Percentiles rank a stretch among this genome's conserved stretches.
These are phyloP conservation scores for Tylopilus subfusipes DNA, from an alignment of 768 basidiomycete genomes.

Conservation along the genomic window DNA sequence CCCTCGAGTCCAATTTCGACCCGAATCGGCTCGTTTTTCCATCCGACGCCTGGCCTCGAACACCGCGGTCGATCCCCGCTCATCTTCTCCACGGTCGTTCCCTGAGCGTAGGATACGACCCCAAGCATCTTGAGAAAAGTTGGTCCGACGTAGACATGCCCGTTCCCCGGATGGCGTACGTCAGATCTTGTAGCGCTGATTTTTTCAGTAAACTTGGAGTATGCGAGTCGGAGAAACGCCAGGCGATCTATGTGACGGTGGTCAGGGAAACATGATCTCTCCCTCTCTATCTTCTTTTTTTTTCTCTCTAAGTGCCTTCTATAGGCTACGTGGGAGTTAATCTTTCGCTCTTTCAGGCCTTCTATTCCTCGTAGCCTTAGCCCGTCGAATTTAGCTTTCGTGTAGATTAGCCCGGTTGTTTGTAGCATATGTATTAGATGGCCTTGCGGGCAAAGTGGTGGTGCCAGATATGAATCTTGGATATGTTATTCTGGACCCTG, in stretches of 20 bases:
- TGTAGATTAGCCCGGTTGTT: neutral
- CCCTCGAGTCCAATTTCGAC: constrained; percentile 28
- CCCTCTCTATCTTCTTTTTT: neutral
- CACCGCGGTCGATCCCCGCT: constrained; percentile 17
- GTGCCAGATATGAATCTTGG: too few relatives aligned
- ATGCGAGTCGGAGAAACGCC: neutral
- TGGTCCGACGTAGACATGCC: neutral
- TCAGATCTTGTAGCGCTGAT: neutral
- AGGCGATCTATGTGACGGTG: constrained; percentile 44
- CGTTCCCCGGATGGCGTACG: constrained; percentile 1
- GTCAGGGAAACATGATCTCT: constrained; percentile 35
- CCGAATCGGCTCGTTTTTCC: constrained; percentile 8
- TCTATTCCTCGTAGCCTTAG: constrained; percentile 22
- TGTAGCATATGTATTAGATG: constrained; percentile 16
- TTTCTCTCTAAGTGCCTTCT: neutral
- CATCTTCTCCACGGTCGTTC: constrained; percentile 8
- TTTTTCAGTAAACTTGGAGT: neutral
- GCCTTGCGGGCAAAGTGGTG: neutral
- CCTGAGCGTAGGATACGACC: constrained; percentile 1
- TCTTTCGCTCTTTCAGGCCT: neutral
- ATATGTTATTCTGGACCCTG: too few relatives aligned
- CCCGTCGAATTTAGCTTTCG: neutral
- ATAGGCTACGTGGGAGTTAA: neutral
- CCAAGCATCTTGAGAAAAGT: neutral
- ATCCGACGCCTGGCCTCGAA: constrained; percentile 20